phyloP scores from a whole-genome alignment of 331 rosid species.

The Telfairia occidentalis region DNA sequence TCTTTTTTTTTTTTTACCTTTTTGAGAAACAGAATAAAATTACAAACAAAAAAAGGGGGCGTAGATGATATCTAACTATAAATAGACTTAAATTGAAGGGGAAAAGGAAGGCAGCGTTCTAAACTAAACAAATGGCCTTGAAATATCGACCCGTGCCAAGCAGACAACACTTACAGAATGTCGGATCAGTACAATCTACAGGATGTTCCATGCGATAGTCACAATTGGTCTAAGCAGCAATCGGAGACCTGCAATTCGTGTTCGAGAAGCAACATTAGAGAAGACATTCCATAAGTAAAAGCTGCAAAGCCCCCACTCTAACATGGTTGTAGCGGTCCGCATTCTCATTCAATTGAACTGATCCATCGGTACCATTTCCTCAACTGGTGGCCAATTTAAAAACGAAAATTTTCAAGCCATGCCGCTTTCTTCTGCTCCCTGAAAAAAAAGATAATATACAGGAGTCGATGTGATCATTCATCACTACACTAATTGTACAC shows the following conservation, averaged over 20 bases:
- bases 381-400: conserved; percentile 23
- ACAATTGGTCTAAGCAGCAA: background rate
- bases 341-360: conserved; percentile 10
- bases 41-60: conserved; percentile 6
- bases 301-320: conserved; percentile 11
- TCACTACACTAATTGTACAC: background rate
- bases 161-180: conserved; percentile 9
- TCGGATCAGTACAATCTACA: conserved; percentile 13
- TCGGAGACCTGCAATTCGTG: conserved; percentile 8
- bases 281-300: conserved; percentile 14
- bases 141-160: conserved; percentile 6
- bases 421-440: conserved; percentile 22
- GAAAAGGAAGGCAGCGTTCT: conserved; percentile 1
- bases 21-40: conserved; percentile 9
- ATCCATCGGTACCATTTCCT: conserved; percentile 17
- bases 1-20: background rate
- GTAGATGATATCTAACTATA: conserved; percentile 11
- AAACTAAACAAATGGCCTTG: conserved; percentile 9
- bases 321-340: conserved; percentile 9
- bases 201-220: conserved; percentile 1
- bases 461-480: no score
- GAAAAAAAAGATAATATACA: conserved; percentile 7
- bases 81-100: background rate
- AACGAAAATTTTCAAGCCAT: conserved; percentile 15
- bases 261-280: conserved; percentile 17